Evolutionary conservation across 2,329 filamentous ascomycete genomes (phyloP), one percentile per base, ranked within the genome.

Genomic region (Aspergillus tubingensis): DNA sequence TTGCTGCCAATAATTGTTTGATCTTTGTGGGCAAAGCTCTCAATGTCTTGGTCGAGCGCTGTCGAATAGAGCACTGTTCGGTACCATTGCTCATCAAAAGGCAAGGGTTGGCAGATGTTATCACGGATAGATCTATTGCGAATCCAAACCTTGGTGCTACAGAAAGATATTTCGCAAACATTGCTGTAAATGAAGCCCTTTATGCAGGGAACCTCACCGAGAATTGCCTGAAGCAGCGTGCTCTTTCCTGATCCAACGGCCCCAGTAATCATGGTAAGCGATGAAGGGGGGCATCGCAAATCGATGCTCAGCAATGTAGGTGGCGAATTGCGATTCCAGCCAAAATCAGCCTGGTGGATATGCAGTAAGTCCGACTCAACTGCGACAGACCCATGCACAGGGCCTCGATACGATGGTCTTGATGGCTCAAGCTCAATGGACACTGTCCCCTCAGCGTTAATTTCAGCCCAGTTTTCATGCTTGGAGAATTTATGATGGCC

Each of bases 1-100:
- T 92, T 91, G 8, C 89, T 88, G 10, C 91, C 91, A 56, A 94
- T 89, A 68, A 91, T 88, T 0, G 91, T 94, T 43, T 83, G 77
- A 68, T 92, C 89, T 5, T 90, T 90, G 69, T 92, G 88, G 0
- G 84, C 77, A 17, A 94, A 81, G 77, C 90, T 90, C 23, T 88
- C 84, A 5, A 52, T 52, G 32, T 52, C 50, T 11, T 23, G 30
- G n/a, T 52, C 50, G 2, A 52, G 50, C 5, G 50, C 50, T 2
- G 50, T 39, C 1, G 32, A 19, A 7, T 32, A n/a, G 10, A 52
- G 32, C 8, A 52, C 17, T 3, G 50, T 52, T 30, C 50, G 50
- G 13, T 52, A 52, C 50, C 50, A 52, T 23, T 52, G 8, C 8
- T 39, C 50, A 38, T 52, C 27, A 15, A 23, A 52, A 10, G 32